Base-by-base conservation (phyloP, 2,329 filamentous ascomycete genomes). In the Phaeoacremonium minimum region DNA sequence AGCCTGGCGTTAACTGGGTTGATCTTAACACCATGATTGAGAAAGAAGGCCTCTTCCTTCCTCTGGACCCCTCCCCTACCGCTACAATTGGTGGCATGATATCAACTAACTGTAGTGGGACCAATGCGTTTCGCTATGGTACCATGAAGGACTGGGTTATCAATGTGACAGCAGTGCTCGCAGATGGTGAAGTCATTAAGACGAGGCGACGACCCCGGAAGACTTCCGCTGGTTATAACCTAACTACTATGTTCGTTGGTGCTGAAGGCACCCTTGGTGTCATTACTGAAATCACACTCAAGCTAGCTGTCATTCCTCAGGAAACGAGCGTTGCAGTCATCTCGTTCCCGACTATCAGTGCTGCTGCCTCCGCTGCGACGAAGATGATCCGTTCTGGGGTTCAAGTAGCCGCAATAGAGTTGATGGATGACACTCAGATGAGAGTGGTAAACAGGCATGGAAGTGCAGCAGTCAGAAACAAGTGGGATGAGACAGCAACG, bases 91-190 rank as follows among this genome's bases (percentile, higher is more conserved):
- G 75, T 3, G 75, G 75, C 5, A 79, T 79, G 75, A 62, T 87
- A 4, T 77, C 78, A 0, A 85, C 82, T 1, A 83, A 82, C 35
- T 87, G 83, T 59, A 80, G n/a, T n/a, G 74, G 74, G 0, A 78
- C 75, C 1, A 77, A 78, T 46, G 73, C 75, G 2, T 67, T 75
- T 38, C 65, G 81, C 35, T 87, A 87, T 49, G 83, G 83, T 0
- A 85, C 83, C 0, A 87, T 87, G 83, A 84, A 83, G 47, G 83
- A 87, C 45, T 87, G 80, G 70, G 83, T 87, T 2, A 64, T 87
- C 40, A 84, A 81, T 44, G 55, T 87, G 16, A 87, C 82, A 0
- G 80, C 85, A 0, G 83, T 87, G 0, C 66, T 87, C 29, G 76
- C 83, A 1, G 81, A 87, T 51, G 83, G 83, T 1, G 88, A 36